Evolutionary conservation across 495 filamentous ascomycete species (phyloP), one percentile per base, ranked within the genome.

Genomic region (Rhypophila decipiens): DNA sequence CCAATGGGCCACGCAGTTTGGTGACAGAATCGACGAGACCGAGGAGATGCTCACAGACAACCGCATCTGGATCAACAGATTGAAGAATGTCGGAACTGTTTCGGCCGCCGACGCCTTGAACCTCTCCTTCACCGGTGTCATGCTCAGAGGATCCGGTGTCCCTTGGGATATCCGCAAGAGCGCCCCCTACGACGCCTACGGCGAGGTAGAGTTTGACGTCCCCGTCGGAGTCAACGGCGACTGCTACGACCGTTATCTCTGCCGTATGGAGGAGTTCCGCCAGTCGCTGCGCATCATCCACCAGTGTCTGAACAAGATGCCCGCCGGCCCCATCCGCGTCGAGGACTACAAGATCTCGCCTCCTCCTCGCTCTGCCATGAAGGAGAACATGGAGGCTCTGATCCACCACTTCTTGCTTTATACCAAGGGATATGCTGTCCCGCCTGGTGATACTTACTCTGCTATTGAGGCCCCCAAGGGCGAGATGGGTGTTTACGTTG

Each of bases 291-390:
- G 93, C 56, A 97, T 99, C 71, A 96, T 99, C 64, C 84, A 95
- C 74, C 93, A 99, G 73, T 97, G 94, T 67, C 70, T 99, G 49
- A 97, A 99, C 77, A 86, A 96, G 78, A 99, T 99, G 88, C 91
- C 94, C 15, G 75, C 88, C 24, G 93, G 93, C 19, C 91, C 93
- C 19, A 79, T 97, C 59, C 81, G 88, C 46, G 90, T 96, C 33
- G 93, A 98, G 69, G 93, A 98, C 71, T 98, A 96, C 78, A 98
- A 98, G 78, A 82, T 99, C 66, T 85, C 86, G n/a, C 93, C 93
- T 8, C 93, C 93, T 33, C 93, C 93, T 12, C 82, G 93, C 59
- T 79, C 84, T n/a, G 94, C 93, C 55, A 99, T 99, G 93, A 99
- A 99, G 78, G 93, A 99, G 78, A 84, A 99, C 71, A 99, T 99